These are phyloP conservation scores for Trichosanthes truncata DNA, from an alignment of 306 rosid species.

Conservation along the genomic window DNA sequence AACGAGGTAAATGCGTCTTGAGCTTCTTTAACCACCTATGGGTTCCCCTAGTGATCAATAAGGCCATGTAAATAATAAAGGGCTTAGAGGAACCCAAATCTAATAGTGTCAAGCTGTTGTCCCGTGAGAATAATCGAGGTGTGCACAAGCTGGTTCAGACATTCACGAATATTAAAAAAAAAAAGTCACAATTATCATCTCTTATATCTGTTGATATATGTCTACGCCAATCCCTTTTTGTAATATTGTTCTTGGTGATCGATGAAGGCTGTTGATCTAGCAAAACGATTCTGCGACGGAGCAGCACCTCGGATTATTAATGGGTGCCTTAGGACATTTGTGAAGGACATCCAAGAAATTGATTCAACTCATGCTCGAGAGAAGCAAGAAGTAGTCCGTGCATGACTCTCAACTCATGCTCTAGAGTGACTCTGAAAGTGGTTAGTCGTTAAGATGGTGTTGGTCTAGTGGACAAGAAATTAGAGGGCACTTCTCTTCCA, in stretches of 20 bases:
- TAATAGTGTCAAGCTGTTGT: too few relatives aligned
- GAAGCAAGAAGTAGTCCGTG: not conserved
- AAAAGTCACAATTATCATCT: not conserved
- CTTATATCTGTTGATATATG: not conserved
- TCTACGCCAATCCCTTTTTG: not conserved
- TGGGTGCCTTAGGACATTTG: constrained; percentile 80
- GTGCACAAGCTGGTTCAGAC: too few relatives aligned
- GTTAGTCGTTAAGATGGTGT: not conserved
- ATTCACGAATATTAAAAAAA: too few relatives aligned
- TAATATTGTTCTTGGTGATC: not conserved
- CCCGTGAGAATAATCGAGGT: too few relatives aligned
- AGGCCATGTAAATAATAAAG: too few relatives aligned
- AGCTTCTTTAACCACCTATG: not conserved
- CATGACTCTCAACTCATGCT: not conserved
- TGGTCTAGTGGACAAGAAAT: not conserved
- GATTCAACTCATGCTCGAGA: constrained; percentile 5
- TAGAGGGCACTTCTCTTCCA: not conserved
- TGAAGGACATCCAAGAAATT: constrained; percentile 30
- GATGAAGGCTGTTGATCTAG: constrained; percentile 82
- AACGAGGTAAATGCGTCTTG: constrained; percentile 48
- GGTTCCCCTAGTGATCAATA: too few relatives aligned
- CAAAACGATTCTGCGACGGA: constrained; percentile 93
- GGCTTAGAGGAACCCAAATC: too few relatives aligned
- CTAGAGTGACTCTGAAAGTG: not conserved
- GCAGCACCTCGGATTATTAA: constrained; percentile 82